Percentiles rank a stretch among this genome's conserved stretches.
phyloP scores from a whole-genome alignment of 768 basidiomycete species.

The Tricholoma sp. region DNA sequence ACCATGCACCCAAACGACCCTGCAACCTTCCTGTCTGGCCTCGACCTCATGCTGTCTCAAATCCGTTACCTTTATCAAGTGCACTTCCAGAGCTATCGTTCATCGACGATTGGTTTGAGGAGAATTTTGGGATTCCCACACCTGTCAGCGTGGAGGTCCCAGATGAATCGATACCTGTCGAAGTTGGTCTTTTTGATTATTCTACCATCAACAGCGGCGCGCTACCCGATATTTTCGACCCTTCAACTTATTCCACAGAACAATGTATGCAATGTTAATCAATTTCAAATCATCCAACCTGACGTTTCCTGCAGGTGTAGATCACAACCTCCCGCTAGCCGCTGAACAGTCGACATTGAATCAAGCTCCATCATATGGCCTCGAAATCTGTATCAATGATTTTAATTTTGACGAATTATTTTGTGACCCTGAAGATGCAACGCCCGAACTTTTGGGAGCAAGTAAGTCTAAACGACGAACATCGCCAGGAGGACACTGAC shows the following conservation, averaged over 20 bases:
- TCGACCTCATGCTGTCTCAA: slow-evolving; percentile 22
- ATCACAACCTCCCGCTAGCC: neutral
- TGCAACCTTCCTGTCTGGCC: slow-evolving; percentile 12
- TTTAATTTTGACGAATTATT: slow-evolving; percentile 3
- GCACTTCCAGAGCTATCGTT: slow-evolving; percentile 9
- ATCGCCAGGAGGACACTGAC: neutral
- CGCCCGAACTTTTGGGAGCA: neutral
- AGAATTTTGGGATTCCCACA: slow-evolving; percentile 22
- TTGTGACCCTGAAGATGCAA: neutral
- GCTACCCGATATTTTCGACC: neutral
- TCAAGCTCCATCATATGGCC: neutral
- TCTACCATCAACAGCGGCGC: slow-evolving; percentile 10
- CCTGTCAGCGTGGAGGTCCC: slow-evolving; percentile 16
- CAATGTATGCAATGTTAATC: neutral
- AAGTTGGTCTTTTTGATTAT: slow-evolving; percentile 27
- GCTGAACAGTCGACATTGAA: neutral
- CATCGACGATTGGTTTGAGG: slow-evolving; percentile 31
- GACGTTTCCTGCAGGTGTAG: neutral
- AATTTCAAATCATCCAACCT: neutral
- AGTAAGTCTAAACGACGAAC: neutral
- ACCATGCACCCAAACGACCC: slow-evolving; percentile 19
- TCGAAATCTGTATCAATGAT: neutral
- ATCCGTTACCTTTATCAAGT: slow-evolving; percentile 20
- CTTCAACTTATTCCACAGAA: neutral
- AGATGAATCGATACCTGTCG: slow-evolving; percentile 19